Evolutionary conservation across 176 grass and related monocot species (phyloP), one percentile per base, ranked within the genome.

Genomic region (Oryza australiensis): DNA sequence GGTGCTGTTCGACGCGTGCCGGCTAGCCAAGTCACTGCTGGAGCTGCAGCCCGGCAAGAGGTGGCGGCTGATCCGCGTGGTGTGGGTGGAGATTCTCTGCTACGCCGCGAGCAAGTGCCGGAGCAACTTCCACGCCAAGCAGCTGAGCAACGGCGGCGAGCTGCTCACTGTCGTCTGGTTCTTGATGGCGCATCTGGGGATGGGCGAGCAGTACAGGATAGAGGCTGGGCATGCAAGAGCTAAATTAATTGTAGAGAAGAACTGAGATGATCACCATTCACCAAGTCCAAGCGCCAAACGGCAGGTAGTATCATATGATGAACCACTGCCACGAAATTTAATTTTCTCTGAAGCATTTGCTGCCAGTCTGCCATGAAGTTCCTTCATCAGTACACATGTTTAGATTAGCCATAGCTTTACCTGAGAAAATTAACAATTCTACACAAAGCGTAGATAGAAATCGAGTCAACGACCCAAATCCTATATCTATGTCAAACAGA

Each of bases 91-190:
- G 80, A 89, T 94, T 80, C 67, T 94, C 12, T 86, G 89, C 72
- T 94, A 92, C 33, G 87, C 87, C 4, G 89, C 89, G 0, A 87
- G 79, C 81, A 92, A 87, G 26, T 94, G 89, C 80, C 42, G 26
- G 12, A 80, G 84, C 28, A 89, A 94, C 82, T 92, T 86, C 27
- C 92, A 92, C 72, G 89, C 87, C 48, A 90, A 92, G 69, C 92
- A 94, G 85, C 81, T 92, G 40, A 92, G 84, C 74, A 20, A 27
- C 8, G 92, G 92, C 0, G 89, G 89, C 16, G 87, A 94, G 78
- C 92, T 94, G 73, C 89, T 92, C 80, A 88, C 89, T 3, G 35
- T 87, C 40, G 81, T 92, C 12, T 92, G 92, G 89, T 83, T 94
- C 64, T 20, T 93, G 45, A 90, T 87, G 80, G 42, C 84, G 29